Conservation (phyloP, 495 filamentous ascomycete genomes). For the Trypethelium eluteriae region DNA sequence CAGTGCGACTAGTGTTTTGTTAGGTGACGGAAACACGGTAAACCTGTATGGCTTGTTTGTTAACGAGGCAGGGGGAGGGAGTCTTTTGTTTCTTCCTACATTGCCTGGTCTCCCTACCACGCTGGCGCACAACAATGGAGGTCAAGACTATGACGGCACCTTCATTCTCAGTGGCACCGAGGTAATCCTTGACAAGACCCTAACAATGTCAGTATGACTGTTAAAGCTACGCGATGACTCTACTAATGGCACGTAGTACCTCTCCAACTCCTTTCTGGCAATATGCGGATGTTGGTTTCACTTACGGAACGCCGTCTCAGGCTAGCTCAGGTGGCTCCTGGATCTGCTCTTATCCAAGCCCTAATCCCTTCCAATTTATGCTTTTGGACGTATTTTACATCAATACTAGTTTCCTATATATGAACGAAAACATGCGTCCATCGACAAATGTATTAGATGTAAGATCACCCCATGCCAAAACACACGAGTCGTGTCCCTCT, state of each 20-base stretch:
- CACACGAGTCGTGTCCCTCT: background rate
- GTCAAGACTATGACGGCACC: background rate
- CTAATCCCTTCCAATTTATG: background rate
- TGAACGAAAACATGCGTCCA: background rate
- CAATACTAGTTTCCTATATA: background rate
- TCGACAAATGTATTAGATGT: background rate
- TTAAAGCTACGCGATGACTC: background rate
- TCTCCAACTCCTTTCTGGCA: conserved; percentile 2
- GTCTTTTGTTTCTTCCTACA: background rate
- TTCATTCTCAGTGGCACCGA: conserved; percentile 5
- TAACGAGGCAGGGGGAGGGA: background rate
- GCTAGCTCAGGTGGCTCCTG: background rate
- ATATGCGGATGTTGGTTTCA: background rate
- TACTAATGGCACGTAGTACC: background rate
- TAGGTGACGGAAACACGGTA: background rate
- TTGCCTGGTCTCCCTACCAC: background rate
- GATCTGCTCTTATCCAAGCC: background rate
- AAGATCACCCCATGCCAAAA: background rate
- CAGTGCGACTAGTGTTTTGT: background rate
- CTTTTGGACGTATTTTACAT: background rate
- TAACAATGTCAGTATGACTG: background rate
- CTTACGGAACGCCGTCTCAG: background rate
- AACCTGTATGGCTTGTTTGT: conserved; percentile 5
- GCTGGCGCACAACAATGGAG: background rate
- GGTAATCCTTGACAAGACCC: background rate